Evolutionary conservation across 2,329 filamentous ascomycete species (phyloP).

Genomic region (Aspergillus sojae): DNA sequence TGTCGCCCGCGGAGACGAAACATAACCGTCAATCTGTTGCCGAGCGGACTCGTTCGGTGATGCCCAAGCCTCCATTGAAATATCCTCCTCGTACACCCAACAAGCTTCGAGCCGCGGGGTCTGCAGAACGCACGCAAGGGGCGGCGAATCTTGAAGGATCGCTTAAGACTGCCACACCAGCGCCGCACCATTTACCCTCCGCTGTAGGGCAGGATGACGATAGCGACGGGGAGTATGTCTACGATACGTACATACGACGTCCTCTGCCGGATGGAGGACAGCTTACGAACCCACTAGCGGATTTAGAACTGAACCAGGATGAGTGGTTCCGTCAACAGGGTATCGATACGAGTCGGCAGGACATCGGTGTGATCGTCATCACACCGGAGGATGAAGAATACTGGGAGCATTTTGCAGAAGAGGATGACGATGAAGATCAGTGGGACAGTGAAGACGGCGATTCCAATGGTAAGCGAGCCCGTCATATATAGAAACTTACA

Average conservation of each 20-base stretch:
- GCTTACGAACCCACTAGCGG: conserved; percentile 38
- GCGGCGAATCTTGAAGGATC: neutral
- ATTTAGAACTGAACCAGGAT: conserved; percentile 30
- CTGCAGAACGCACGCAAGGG: conserved; percentile 11
- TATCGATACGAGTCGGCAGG: conserved; percentile 34
- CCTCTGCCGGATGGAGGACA: conserved; percentile 38
- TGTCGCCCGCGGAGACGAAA: conserved; percentile 5
- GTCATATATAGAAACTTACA: neutral
- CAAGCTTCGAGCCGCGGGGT: conserved; percentile 22
- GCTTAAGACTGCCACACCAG: conserved; percentile 1
- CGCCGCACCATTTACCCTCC: conserved; percentile 22
- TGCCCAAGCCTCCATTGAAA: conserved; percentile 37
- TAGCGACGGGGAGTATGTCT: conserved; percentile 59
- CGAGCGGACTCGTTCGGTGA: conserved; percentile 13
- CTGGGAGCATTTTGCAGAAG: conserved; percentile 59
- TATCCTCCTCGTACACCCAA: conserved; percentile 40
- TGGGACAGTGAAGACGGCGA: conserved; percentile 65
- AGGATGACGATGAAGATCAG: conserved; percentile 57
- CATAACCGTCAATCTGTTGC: conserved; percentile 6
- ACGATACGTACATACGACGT: conserved; percentile 63
- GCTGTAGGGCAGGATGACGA: conserved; percentile 28
- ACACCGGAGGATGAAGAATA: conserved; percentile 51
- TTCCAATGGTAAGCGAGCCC: conserved; percentile 55
- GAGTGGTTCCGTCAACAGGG: conserved; percentile 29
- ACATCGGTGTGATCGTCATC: conserved; percentile 47